These are phyloP conservation scores for Graphium sp. DNA, from an alignment of 2,329 filamentous ascomycete species.

Conservation along the genomic window DNA sequence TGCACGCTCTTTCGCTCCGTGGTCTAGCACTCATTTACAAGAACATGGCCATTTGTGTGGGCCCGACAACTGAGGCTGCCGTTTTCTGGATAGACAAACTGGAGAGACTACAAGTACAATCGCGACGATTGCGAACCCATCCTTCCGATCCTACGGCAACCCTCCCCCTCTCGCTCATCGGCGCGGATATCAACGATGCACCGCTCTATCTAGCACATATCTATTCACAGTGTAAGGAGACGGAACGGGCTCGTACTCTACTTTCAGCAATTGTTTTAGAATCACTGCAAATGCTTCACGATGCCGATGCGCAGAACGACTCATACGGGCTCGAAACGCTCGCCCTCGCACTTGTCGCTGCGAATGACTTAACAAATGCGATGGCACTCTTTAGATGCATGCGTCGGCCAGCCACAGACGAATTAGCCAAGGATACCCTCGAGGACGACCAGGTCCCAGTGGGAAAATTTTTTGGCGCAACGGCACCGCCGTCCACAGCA, in stretches of 20 bases:
- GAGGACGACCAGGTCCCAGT: conserved; percentile 13
- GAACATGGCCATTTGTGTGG: conserved; percentile 12
- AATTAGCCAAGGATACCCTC: conserved; percentile 11
- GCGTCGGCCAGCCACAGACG: conserved; percentile 13
- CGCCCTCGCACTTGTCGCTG: conserved; percentile 19
- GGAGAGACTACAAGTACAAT: conserved; percentile 13
- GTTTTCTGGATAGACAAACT: conserved; percentile 16
- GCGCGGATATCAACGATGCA: conserved; percentile 22
- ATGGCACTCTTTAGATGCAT: conserved; percentile 20
- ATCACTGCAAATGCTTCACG: conserved; percentile 18
- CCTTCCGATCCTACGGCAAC: no score
- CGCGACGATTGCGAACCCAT: no score
- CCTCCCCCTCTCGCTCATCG: conserved; percentile 20
- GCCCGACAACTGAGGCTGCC: conserved; percentile 11
- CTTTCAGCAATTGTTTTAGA: conserved; percentile 17
- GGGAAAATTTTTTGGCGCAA: no score
- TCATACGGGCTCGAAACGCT: conserved; percentile 23
- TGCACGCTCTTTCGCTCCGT: conserved; percentile 21
- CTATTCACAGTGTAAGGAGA: conserved; percentile 14
- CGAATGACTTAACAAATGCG: conserved; percentile 18
- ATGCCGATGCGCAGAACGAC: conserved; percentile 22
- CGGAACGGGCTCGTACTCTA: conserved; percentile 11
- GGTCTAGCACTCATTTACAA: conserved; percentile 20
- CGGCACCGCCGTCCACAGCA: conserved; percentile 9
- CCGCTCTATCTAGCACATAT: conserved; percentile 21